phyloP scores from a whole-genome alignment of 2,329 filamentous ascomycete species.

The Daldinia sp. region DNA sequence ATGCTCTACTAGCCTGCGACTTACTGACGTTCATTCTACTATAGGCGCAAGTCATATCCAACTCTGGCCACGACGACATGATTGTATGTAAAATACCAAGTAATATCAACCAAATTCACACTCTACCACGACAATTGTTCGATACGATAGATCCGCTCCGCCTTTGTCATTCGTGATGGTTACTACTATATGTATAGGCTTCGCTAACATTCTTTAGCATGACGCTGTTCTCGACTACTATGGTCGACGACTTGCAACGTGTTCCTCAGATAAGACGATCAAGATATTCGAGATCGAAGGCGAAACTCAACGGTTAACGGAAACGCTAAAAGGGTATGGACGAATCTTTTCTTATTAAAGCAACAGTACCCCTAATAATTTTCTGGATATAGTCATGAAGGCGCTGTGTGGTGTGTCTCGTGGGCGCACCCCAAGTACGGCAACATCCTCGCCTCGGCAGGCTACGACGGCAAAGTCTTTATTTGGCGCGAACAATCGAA shows the following conservation, averaged over 20 bases:
- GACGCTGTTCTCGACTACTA: constrained; percentile 99
- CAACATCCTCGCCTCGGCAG: constrained; percentile 94
- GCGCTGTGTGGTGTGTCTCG: constrained; percentile 96
- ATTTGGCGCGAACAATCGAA: constrained; percentile 93
- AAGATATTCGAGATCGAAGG: constrained; percentile 99
- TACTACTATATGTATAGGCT: constrained; percentile 35
- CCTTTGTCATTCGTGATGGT: not conserved
- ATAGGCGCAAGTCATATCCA: constrained; percentile 78
- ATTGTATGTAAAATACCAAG: constrained; percentile 77
- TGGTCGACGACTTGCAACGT: constrained; percentile 93
- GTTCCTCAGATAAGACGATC: constrained; percentile 97
- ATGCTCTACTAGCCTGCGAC: not conserved
- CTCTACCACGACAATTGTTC: constrained; percentile 2
- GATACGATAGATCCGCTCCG: constrained; percentile 1
- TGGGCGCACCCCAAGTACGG: constrained; percentile 99
- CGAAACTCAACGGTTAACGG: constrained; percentile 87
- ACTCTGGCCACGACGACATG: constrained; percentile 97
- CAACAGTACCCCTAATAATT: constrained; percentile 38
- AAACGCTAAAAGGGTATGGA: constrained; percentile 91
- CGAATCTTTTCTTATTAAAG: constrained; percentile 5
- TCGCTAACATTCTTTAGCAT: constrained; percentile 69
- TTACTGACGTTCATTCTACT: constrained; percentile 35
- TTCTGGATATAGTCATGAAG: constrained; percentile 78
- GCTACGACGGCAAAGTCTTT: constrained; percentile 97
- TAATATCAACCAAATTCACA: constrained; percentile 6